Evolutionary conservation across 768 basidiomycete species (phyloP), one percentile per base, ranked within the genome.

Genomic region (Pulveroboletus sp.): DNA sequence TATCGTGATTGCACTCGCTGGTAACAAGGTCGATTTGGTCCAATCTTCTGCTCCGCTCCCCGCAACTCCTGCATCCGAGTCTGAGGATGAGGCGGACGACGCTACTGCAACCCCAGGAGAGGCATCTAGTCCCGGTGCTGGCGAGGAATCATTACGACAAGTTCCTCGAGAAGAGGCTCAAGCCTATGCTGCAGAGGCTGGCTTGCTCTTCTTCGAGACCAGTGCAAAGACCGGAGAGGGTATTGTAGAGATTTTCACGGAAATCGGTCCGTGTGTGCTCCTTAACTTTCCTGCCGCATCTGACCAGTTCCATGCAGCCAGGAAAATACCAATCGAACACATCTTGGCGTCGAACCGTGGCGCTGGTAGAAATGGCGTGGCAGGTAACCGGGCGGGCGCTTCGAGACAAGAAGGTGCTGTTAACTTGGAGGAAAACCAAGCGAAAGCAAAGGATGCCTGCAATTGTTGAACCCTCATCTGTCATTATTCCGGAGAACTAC

Each of bases 151-250:
- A 54, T 68, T 90, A 60, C 76, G 96, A 58, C 92, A 97, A 68
- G 94, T 99, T 19, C 85, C 92, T 22, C 78, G 83, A 51, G 95
- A 96, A 61, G 96, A 98, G 72, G 96, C 95, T 2, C 87, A 91
- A 63, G 93, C 93, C 8, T 99, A 98, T 65, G 96, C 96, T 12
- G 82, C 88, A 47, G 96, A 98, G 70, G 85, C 89, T n/a, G 89
- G 90, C 1, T 68, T 98, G 36, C 72, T 99, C 35, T 98, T 98
- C 78, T 96, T 95, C 59, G 96, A 99, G 76, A 96, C 94, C 31
- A 90, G 87, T 62, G 96, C 96, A 22, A 99, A 98, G 82, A 92
- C 91, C 5, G 93, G 94, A 16, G 89, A 94, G 62, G 93, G 93
- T 32, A 82, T 98, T 47, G 88, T 93, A 22, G 96, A 98, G 63